These are phyloP conservation scores for Durusdinium trenchii DNA, from an alignment of 73 alveolate species.

Conservation along the genomic window DNA sequence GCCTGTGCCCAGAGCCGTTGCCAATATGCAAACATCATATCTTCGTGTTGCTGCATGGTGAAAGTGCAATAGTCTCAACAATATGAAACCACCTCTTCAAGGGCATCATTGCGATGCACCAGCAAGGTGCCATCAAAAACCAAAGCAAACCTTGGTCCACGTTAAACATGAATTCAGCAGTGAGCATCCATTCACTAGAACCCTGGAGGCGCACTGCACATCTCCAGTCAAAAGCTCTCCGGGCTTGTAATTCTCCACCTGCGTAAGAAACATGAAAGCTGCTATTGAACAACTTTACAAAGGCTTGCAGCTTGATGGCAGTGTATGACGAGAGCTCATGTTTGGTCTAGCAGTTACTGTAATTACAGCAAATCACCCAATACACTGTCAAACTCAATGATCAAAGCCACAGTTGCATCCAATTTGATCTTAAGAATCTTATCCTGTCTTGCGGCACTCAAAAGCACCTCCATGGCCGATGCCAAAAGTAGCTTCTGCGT, in stretches of 20 bases:
- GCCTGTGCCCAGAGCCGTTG: neutral
- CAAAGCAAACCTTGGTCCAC: constrained; percentile 38
- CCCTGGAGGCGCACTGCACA: constrained; percentile 50
- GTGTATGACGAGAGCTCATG: neutral
- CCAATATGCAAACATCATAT: neutral
- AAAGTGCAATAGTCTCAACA: too few species aligned
- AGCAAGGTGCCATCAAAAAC: constrained; percentile 64
- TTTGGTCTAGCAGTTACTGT: neutral
- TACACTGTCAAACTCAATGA: neutral
- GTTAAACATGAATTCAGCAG: neutral
- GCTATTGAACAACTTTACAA: too few species aligned
- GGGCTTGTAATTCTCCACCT: constrained; percentile 19
- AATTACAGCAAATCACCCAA: neutral
- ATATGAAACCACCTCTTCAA: too few species aligned
- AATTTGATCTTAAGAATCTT: too few species aligned
- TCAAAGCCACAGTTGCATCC: neutral
- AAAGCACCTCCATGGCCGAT: constrained; percentile 66
- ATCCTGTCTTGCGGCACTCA: too few species aligned
- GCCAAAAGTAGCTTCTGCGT: constrained; percentile 77
- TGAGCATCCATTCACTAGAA: neutral
- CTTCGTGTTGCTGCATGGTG: too few species aligned
- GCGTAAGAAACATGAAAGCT: neutral
- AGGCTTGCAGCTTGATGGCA: neutral
- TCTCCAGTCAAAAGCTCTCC: constrained; percentile 27
- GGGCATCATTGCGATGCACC: constrained; percentile 26